These are phyloP conservation scores for Colletotrichum cordylinicola DNA, from an alignment of 2,329 filamentous ascomycete species.

Conservation along the genomic window DNA sequence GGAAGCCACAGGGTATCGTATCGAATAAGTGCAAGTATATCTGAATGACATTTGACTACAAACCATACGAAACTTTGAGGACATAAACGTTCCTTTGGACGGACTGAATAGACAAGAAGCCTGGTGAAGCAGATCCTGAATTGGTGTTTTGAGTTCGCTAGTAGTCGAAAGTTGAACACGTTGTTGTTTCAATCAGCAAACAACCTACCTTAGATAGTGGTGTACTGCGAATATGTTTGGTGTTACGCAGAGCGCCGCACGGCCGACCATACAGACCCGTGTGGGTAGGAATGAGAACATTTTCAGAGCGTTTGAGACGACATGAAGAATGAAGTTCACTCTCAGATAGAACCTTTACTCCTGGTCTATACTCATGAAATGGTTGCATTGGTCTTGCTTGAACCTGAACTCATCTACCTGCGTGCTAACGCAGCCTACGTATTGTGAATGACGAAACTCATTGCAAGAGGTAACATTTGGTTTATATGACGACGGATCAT, in stretches of 20 bases:
- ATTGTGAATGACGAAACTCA: neutral
- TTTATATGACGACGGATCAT: neutral
- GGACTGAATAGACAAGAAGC: neutral
- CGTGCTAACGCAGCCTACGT: neutral
- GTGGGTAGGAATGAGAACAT: neutral
- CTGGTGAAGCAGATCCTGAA: neutral
- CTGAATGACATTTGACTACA: neutral
- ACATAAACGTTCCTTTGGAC: neutral
- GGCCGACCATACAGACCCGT: neutral
- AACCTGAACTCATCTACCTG: neutral
- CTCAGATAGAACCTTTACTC: neutral
- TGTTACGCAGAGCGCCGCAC: neutral
- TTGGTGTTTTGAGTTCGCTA: neutral
- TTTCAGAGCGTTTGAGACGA: neutral
- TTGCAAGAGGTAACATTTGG: neutral
- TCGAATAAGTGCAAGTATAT: neutral
- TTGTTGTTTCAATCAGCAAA: neutral
- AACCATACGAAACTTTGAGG: neutral
- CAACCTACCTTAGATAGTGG: neutral
- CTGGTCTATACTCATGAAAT: neutral
- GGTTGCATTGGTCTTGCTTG: neutral
- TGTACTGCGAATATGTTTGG: neutral
- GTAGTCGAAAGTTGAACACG: neutral
- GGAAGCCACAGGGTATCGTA: neutral
- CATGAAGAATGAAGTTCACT: neutral